These are phyloP conservation scores for Wickerhamomyces rabaulensis DNA, from an alignment of 805 yeast genomes.

Conservation along the genomic window DNA sequence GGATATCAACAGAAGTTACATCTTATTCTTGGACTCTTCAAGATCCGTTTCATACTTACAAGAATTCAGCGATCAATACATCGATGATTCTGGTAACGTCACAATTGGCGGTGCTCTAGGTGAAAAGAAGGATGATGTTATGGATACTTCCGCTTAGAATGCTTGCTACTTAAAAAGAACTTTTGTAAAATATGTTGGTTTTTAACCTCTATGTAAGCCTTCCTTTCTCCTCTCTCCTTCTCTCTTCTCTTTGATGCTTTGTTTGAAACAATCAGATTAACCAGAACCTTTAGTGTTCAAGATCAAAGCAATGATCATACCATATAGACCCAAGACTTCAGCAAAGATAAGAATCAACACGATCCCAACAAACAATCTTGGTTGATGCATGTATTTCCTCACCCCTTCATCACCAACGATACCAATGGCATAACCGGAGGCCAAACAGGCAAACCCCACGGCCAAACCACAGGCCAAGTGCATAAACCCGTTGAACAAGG, in stretches of 20 bases:
- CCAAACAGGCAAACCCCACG: slow-evolving; percentile 94
- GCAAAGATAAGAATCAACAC: slow-evolving; percentile 86
- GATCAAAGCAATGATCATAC: slow-evolving; percentile 92
- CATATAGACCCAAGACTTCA: slow-evolving; percentile 85
- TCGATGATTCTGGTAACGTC: slow-evolving; percentile 76
- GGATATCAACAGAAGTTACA: slow-evolving; percentile 84
- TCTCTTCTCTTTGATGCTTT: neutral
- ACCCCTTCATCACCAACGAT: slow-evolving; percentile 94
- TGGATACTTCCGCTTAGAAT: slow-evolving; percentile 31
- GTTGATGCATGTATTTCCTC: slow-evolving; percentile 82
- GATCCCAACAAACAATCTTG: slow-evolving; percentile 83
- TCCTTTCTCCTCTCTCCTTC: no score
- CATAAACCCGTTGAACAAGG: slow-evolving; percentile 95
- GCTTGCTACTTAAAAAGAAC: slow-evolving; percentile 3
- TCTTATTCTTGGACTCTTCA: slow-evolving; percentile 80
- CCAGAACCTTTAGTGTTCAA: slow-evolving; percentile 85
- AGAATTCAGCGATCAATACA: slow-evolving; percentile 60
- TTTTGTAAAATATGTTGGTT: neutral
- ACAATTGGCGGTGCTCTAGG: slow-evolving; percentile 36
- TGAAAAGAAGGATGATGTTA: slow-evolving; percentile 31
- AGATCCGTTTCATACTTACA: slow-evolving; percentile 85
- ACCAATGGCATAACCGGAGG: slow-evolving; percentile 96
- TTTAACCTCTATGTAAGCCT: neutral
- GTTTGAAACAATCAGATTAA: slow-evolving; percentile 18
- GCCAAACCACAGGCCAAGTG: slow-evolving; percentile 94